Evolutionary conservation across 495 filamentous ascomycete species (phyloP).

Genomic region (Penicillium flavigenum): DNA sequence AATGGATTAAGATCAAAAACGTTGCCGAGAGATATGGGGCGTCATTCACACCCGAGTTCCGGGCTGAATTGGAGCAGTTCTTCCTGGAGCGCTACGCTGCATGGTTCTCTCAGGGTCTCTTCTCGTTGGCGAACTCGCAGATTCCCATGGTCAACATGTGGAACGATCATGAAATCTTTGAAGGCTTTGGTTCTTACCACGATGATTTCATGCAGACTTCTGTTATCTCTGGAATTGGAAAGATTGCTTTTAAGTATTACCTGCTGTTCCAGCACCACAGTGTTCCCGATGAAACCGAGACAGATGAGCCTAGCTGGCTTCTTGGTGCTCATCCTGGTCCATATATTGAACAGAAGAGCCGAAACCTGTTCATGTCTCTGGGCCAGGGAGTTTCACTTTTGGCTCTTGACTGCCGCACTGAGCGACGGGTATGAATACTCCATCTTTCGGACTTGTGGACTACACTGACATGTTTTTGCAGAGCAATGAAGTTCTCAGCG

Average conservation of each 20-base stretch:
- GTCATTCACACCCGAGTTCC: conserved; percentile 72
- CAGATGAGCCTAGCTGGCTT: conserved; percentile 88
- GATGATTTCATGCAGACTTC: conserved; percentile 88
- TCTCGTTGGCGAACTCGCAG: conserved; percentile 86
- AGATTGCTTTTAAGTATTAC: conserved; percentile 95
- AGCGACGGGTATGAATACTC: conserved; percentile 60
- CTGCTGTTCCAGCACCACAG: conserved; percentile 98
- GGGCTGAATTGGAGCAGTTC: conserved; percentile 79
- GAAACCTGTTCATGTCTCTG: conserved; percentile 82
- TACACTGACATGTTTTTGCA: conserved; percentile 24
- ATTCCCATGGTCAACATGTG: conserved; percentile 99
- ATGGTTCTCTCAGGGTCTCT: conserved; percentile 96
- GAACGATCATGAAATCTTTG: conserved; percentile 98
- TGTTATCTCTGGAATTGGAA: conserved; percentile 85
- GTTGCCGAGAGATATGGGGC: conserved; percentile 71
- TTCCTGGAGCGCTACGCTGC: conserved; percentile 81
- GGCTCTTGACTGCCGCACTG: conserved; percentile 87
- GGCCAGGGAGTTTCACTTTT: conserved; percentile 78
- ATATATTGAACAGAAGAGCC: conserved; percentile 82
- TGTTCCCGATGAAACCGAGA: conserved; percentile 70
- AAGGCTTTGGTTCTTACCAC: conserved; percentile 92
- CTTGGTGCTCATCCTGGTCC: conserved; percentile 78
- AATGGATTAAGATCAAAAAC: conserved; percentile 83
- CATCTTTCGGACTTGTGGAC: background rate
- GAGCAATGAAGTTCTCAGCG: conserved; percentile 74